Conservation (phyloP, 2,329 filamentous ascomycete genomes). For the Sporothrix curviconia region DNA sequence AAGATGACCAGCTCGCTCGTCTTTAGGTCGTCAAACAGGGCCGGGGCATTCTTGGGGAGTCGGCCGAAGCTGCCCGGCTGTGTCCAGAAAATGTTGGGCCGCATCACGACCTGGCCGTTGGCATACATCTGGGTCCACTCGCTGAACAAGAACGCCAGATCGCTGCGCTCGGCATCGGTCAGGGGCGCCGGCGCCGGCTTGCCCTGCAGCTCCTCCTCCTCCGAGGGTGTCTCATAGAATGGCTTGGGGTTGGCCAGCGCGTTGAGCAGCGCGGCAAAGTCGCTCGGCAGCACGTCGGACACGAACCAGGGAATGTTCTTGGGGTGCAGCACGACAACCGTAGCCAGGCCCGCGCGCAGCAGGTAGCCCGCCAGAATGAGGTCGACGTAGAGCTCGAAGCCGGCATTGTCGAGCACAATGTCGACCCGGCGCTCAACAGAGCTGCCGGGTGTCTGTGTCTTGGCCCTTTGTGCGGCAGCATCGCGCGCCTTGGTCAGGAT, state of each 20-base stretch:
- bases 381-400: slow-evolving; percentile 95
- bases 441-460: background rate
- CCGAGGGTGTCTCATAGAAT: slow-evolving; percentile 71
- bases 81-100: slow-evolving; percentile 90
- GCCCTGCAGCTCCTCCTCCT: slow-evolving; percentile 56
- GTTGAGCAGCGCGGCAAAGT: slow-evolving; percentile 76
- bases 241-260: slow-evolving; percentile 68
- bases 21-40: slow-evolving; percentile 71
- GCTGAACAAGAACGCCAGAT: slow-evolving; percentile 70
- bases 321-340: slow-evolving; percentile 79
- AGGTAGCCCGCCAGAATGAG: slow-evolving; percentile 87
- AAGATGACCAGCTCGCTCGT: slow-evolving; percentile 84
- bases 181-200: slow-evolving; percentile 56
- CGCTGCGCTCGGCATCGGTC: slow-evolving; percentile 57
- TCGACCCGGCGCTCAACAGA: slow-evolving; percentile 66
- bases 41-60: slow-evolving; percentile 60
- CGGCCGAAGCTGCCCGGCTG: slow-evolving; percentile 83
- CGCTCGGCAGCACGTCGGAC: slow-evolving; percentile 80
- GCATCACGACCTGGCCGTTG: slow-evolving; percentile 75
- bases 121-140: slow-evolving; percentile 75
- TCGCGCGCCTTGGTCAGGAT: slow-evolving; percentile 21
- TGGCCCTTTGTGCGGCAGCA: slow-evolving; percentile 17
- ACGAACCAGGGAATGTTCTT: slow-evolving; percentile 98
- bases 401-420: slow-evolving; percentile 93
- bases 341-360: slow-evolving; percentile 76